Base-by-base conservation (phyloP, 257 asterid species). In the Perilla frutescens region DNA sequence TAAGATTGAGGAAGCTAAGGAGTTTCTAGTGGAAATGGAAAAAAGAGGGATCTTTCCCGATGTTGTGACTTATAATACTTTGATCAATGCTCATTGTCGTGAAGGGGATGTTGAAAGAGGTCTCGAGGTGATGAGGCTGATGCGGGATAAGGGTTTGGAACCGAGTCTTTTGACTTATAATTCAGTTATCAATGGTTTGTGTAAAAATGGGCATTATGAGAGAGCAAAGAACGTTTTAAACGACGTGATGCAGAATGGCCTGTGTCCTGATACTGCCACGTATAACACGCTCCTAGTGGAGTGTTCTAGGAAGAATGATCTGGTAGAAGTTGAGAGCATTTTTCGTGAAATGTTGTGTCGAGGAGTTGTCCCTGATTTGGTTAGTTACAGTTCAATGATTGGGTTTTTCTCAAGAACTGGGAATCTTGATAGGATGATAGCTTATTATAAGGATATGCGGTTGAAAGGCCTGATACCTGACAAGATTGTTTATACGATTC, bases 41-140 rank as follows among this genome's bases (percentile, higher is more conserved):
- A 72, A 74, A 55, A 81, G 84, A 70, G 88, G 88, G 76, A 70
- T 83, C 10, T 87, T 81, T 55, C 85, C 88, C 1, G 97, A 91
- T 86, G 72, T 72, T 14, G 96, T 91, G 77, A 89, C 96, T 0
- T 85, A 87, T 75, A 91, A 91, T 77, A 91, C 93, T 26, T 65
- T 91, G 82, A 81, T 89, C 75, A 84, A 65, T 65, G 87, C 92
- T 2, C 79, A 84, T 80, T 87, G 84, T 79, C 84, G 76, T 14
- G 84, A 78, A 67, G 92, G 91, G 45, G 14, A 69, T n/a, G 31
- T 85, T 4, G 88, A 83, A 32, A 75, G 77, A 53, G 88, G 88
- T 20, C 61, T 80, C 4, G 89, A 81, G 68, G 12, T 79, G 79
- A 81, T 84, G 87, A 82, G 78, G 49, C 39, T 66, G 76, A 89